A percentile compares a stretch with the other conserved stretches of the same genome.
phyloP scores from a whole-genome alignment of 345 rosid genomes.

The Gynandropsis gynandra region DNA sequence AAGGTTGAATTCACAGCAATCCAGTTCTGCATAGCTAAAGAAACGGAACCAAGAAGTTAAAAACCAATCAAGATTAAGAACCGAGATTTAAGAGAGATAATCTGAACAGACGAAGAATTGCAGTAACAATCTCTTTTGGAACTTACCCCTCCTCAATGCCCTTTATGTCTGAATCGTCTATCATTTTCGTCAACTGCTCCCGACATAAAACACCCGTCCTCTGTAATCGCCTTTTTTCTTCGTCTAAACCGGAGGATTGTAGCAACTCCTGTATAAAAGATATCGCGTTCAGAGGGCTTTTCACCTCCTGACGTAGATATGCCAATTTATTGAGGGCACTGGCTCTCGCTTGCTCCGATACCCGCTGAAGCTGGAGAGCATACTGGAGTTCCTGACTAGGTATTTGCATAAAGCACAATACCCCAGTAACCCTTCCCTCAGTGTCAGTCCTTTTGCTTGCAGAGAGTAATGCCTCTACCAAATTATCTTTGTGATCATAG shows the following conservation, averaged over 20 bases:
- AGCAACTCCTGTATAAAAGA: conserved; percentile 45
- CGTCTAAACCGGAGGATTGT: conserved; percentile 41
- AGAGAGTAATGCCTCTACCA: conserved; percentile 55
- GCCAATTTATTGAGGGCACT: conserved; percentile 49
- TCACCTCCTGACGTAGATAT: conserved; percentile 56
- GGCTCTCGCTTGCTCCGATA: conserved; percentile 63
- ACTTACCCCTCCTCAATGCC: conserved; percentile 73
- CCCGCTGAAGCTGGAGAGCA: conserved; percentile 60
- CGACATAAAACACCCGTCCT: conserved; percentile 45
- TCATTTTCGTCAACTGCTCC: conserved; percentile 59
- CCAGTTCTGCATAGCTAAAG: conserved; percentile 55
- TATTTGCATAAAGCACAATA: conserved; percentile 65
- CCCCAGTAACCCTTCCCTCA: conserved; percentile 58
- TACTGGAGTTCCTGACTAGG: conserved; percentile 74
- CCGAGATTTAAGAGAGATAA: not conserved
- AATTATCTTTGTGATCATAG: conserved; percentile 48
- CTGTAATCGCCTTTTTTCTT: conserved; percentile 53
- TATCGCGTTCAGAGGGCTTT: conserved; percentile 50
- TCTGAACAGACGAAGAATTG: conserved; percentile 7
- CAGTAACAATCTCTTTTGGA: not conserved
- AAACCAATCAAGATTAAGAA: conserved; percentile 5
- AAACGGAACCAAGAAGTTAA: conserved; percentile 5
- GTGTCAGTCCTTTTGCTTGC: conserved; percentile 53
- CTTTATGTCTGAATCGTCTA: conserved; percentile 54
- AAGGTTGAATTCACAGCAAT: conserved; percentile 45